Evolutionary conservation across 148 eudicot genomes (phyloP).

Genomic region (Cornus controversa): DNA sequence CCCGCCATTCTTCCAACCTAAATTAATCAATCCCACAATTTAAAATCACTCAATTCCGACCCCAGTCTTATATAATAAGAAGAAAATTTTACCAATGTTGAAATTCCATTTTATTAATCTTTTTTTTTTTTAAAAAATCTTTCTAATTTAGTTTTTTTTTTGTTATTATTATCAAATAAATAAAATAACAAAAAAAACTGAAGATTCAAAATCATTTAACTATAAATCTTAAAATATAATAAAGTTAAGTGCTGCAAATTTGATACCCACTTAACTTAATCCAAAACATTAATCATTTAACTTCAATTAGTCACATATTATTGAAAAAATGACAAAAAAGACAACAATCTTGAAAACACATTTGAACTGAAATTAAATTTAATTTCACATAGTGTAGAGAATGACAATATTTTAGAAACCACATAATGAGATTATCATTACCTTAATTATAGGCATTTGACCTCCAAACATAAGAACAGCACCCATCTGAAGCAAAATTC

Average conservation of each 20-base stretch:
- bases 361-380: no score
- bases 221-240: no score
- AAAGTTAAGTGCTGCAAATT: not conserved
- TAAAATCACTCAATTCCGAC: not conserved
- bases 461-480: constrained; percentile 53
- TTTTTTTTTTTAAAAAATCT: no score
- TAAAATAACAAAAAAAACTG: no score
- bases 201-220: not conserved
- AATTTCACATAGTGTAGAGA: no score
- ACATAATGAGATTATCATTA: constrained; percentile 6
- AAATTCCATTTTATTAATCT: not conserved
- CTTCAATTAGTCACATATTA: no score
- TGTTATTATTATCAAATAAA: no score
- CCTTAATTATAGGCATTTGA: constrained; percentile 49
- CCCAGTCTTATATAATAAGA: not conserved
- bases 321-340: no score
- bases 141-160: no score
- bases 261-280: not conserved
- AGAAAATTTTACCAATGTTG: not conserved
- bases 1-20: constrained; percentile 65
- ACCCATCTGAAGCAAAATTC: constrained; percentile 56
- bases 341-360: not conserved
- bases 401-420: no score
- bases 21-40: not conserved
- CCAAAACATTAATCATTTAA: not conserved